Base-by-base conservation (phyloP, 2,329 filamentous ascomycete genomes). In the Fusarium torulosum region DNA sequence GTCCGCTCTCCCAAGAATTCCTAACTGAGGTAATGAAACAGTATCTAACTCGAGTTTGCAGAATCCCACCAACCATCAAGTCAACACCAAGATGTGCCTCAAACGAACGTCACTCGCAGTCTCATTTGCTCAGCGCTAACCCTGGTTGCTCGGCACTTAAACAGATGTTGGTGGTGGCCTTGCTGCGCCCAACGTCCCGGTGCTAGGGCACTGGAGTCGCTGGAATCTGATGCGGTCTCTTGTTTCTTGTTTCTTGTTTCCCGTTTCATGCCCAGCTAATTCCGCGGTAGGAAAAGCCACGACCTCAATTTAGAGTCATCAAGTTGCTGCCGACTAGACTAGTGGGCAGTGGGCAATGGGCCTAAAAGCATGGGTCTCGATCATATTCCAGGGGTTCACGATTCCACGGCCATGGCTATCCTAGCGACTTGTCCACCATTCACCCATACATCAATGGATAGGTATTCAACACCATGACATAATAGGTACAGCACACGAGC, bases 121-220 rank as follows among this genome's bases (percentile, higher is more conserved):
- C 49, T 41, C 37, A 38, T 47, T 47, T 59, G 53, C 55, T 68
- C 59, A 60, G 59, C 69, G 29, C 38, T 52, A 41, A 67, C 52
- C 69, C 69, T 63, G 63, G 69, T 46, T 59, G 35, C 50, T 67
- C 69, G 69, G 69, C 66, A 72, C 66, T 66, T 72, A 66, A 35
- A 37, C 35, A n/a, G 35, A 17, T 10, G 35, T 37, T 61, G 50
- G 57, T 53, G 51, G 51, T 60, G 66, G 52, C 52, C 52, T 40
- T 60, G 56, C 70, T 72, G 70, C 70, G 65, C 59, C 70, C 55
- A 67, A 46, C 50, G 67, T 62, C 67, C 65, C 54, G 64, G 51
- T 63, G 52, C 56, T 68, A 35, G 59, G 59, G 43, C 57, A 64
- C 52, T 59, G 54, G 45, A 49, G 38, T 55, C 47, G 43, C 59